Evolutionary conservation across 1,284 basidiomycete genomes (phyloP).

Genomic region (Tranzscheliella williamsii): DNA sequence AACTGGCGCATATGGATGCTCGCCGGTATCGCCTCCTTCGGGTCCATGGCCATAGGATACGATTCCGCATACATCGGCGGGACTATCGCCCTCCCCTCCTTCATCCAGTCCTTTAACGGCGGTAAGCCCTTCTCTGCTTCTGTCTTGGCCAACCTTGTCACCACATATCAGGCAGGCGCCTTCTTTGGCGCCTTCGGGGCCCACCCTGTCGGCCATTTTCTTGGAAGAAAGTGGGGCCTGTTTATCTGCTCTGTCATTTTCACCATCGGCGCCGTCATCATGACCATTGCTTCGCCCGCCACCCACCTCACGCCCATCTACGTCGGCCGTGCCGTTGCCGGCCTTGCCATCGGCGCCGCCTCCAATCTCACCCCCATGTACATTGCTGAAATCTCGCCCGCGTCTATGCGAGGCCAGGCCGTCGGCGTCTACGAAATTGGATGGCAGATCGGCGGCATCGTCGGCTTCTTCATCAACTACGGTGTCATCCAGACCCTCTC

Average conservation of each 20-base stretch:
- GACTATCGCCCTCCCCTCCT: slow-evolving; percentile 64
- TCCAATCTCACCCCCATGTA: slow-evolving; percentile 59
- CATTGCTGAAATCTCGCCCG: slow-evolving; percentile 60
- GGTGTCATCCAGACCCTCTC: slow-evolving; percentile 63
- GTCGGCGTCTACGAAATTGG: slow-evolving; percentile 66
- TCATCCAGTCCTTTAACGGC: slow-evolving; percentile 63
- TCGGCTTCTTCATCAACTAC: slow-evolving; percentile 62
- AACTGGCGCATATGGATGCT: slow-evolving; percentile 65
- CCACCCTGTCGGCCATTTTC: slow-evolving; percentile 28
- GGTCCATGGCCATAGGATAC: slow-evolving; percentile 64
- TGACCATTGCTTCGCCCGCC: slow-evolving; percentile 26
- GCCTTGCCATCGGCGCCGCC: slow-evolving; percentile 62
- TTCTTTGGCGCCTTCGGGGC: slow-evolving; percentile 43
- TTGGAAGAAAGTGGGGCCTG: slow-evolving; percentile 41
- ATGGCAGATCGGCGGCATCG: slow-evolving; percentile 62
- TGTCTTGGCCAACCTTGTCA: slow-evolving; percentile 64
- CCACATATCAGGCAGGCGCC: slow-evolving; percentile 64
- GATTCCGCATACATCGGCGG: slow-evolving; percentile 66
- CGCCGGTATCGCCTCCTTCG: slow-evolving; percentile 63
- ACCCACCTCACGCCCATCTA: slow-evolving; percentile 50
- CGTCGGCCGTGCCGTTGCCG: slow-evolving; percentile 60
- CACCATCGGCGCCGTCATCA: slow-evolving; percentile 50
- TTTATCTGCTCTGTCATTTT: slow-evolving; percentile 45
- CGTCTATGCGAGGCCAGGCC: slow-evolving; percentile 65
- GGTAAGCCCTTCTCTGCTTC: slow-evolving; percentile 52